Evolutionary conservation across 768 basidiomycete species (phyloP).

Genomic region (Amylocystis lapponica): DNA sequence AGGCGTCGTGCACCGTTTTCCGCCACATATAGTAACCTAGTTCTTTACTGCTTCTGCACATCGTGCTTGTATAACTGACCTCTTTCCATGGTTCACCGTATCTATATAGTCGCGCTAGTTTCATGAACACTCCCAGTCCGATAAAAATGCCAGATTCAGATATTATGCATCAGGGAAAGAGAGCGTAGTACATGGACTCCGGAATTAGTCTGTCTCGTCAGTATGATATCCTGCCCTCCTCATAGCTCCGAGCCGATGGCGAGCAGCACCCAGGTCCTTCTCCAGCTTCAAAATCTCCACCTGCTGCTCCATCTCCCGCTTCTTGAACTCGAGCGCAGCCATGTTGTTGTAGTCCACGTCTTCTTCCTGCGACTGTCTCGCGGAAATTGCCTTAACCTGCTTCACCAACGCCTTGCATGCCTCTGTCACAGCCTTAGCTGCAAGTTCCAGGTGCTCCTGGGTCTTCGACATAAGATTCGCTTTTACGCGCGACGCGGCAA

Average conservation of each 20-base stretch:
- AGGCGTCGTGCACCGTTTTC: too few relatives aligned
- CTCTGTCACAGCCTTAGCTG: conserved; percentile 95
- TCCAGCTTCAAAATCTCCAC: conserved; percentile 97
- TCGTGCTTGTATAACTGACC: too few relatives aligned
- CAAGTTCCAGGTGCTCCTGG: conserved; percentile 91
- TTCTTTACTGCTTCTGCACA: too few relatives aligned
- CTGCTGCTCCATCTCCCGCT: conserved; percentile 97
- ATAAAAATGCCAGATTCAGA: too few relatives aligned
- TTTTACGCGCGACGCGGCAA: conserved; percentile 97
- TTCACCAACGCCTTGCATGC: conserved; percentile 95
- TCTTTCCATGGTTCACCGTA: too few relatives aligned
- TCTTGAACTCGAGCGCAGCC: conserved; percentile 94
- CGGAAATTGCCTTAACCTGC: conserved; percentile 94
- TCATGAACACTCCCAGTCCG: too few relatives aligned
- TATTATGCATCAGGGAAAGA: too few relatives aligned
- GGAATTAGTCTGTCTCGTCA: conserved; percentile 45
- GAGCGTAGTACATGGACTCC: too few relatives aligned
- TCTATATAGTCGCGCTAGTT: too few relatives aligned
- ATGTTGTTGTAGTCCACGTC: conserved; percentile 86
- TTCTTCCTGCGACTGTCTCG: conserved; percentile 73
- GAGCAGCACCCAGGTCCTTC: conserved; percentile 87
- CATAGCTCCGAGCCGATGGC: conserved; percentile 79
- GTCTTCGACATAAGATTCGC: conserved; percentile 98
- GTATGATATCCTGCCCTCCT: conserved; percentile 87
- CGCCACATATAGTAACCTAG: too few relatives aligned